Percentiles rank a stretch among this genome's conserved stretches.
These are phyloP conservation scores for Thymus mandschuricus DNA, from an alignment of 257 asterid species.

Conservation along the genomic window DNA sequence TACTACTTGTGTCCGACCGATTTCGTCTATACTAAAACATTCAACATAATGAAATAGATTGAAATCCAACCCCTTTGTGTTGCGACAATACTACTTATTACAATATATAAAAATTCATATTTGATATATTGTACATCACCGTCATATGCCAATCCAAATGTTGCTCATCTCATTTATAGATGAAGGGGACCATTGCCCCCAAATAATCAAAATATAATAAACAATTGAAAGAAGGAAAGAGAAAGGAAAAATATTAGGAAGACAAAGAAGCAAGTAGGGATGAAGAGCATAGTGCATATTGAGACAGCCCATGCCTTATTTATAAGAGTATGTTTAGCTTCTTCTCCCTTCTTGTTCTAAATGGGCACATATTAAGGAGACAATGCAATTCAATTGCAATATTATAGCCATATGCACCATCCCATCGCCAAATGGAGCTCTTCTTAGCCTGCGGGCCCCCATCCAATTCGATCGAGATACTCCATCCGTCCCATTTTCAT, in stretches of 20 bases:
- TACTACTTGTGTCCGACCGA: no score
- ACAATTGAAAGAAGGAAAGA: background rate
- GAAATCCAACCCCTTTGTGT: no score
- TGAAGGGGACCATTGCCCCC: constrained; percentile 22
- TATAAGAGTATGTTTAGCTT: constrained; percentile 26
- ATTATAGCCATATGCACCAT: background rate
- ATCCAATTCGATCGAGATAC: no score
- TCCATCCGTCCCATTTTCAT: no score
- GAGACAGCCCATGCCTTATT: constrained; percentile 41
- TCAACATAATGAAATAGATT: no score
- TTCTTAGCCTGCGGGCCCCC: no score
- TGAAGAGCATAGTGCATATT: constrained; percentile 9
- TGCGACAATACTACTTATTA: no score
- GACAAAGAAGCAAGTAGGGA: constrained; percentile 42
- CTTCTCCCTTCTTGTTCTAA: background rate
- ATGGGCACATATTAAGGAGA: constrained; percentile 25
- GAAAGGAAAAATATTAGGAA: background rate
- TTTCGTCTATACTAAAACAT: no score
- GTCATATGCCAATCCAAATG: background rate
- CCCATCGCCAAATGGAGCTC: background rate
- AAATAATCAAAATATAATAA: background rate
- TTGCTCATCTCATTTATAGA: constrained; percentile 17
- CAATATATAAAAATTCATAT: no score
- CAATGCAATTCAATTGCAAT: constrained; percentile 13
- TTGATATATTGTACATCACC: background rate